Conservation (phyloP, 2,329 filamentous ascomycete species). For the Verticillium longisporum region DNA sequence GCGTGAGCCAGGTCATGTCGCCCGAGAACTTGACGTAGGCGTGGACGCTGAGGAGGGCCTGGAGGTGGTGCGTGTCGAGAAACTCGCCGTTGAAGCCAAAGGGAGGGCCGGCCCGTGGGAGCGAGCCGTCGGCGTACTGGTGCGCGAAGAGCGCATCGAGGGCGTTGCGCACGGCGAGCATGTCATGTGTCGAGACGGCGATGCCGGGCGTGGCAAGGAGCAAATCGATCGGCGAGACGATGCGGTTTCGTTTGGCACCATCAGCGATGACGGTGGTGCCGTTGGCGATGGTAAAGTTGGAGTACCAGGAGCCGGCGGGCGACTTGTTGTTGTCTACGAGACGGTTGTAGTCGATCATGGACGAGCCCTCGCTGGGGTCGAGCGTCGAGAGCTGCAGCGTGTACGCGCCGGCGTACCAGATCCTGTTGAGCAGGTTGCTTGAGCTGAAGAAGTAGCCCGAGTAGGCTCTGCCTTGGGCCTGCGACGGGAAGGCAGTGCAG, state of each 20-base stretch:
- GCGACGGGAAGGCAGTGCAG: slow-evolving; percentile 31
- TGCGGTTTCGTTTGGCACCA: slow-evolving; percentile 47
- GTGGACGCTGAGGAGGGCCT: slow-evolving; percentile 43
- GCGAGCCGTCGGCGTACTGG: slow-evolving; percentile 31
- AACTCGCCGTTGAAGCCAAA: slow-evolving; percentile 25
- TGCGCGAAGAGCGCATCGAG: slow-evolving; percentile 33
- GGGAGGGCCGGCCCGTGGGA: slow-evolving; percentile 44
- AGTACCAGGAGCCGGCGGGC: slow-evolving; percentile 24
- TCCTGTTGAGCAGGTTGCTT: slow-evolving; percentile 35
- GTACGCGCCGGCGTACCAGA: slow-evolving; percentile 36
- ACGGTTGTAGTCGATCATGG: slow-evolving; percentile 26
- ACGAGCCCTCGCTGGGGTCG: slow-evolving; percentile 24
- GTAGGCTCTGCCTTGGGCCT: slow-evolving; percentile 39
- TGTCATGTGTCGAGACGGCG: slow-evolving; percentile 11
- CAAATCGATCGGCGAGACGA: slow-evolving; percentile 54
- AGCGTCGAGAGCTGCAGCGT: slow-evolving; percentile 27
- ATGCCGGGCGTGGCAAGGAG: slow-evolving; percentile 26
- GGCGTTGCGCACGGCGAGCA: slow-evolving; percentile 36
- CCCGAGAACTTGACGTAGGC: slow-evolving; percentile 42
- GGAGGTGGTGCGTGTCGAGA: slow-evolving; percentile 52
- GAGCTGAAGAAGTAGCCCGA: slow-evolving; percentile 35
- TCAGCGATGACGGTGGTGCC: slow-evolving; percentile 31
- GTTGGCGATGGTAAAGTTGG: slow-evolving; percentile 22
- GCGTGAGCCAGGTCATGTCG: slow-evolving; percentile 31
- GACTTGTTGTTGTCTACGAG: slow-evolving; percentile 21